A percentile compares a stretch with the other conserved stretches of the same genome.
Conservation (phyloP, 805 yeast species). For the Sungouiella blattae region DNA sequence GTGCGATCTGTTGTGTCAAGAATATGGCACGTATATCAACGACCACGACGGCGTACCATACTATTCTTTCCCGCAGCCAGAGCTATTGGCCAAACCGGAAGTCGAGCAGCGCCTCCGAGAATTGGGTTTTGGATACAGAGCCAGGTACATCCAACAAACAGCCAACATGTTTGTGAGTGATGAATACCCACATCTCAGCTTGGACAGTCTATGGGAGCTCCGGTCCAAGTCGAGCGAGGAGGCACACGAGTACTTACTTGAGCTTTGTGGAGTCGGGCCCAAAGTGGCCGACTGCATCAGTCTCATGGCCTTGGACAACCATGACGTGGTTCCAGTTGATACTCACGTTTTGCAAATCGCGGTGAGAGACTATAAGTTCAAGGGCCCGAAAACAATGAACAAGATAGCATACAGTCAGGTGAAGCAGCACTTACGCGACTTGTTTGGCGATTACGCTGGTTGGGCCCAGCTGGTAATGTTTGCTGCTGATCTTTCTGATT, state of each 20-base stretch:
- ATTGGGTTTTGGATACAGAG: slow-evolving; percentile 84
- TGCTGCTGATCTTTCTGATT: slow-evolving; percentile 74
- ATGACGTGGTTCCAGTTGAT: slow-evolving; percentile 89
- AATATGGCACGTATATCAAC: slow-evolving; percentile 63
- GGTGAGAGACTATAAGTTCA: slow-evolving; percentile 68
- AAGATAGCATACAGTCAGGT: slow-evolving; percentile 54
- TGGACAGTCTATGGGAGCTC: slow-evolving; percentile 38
- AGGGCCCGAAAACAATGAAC: slow-evolving; percentile 44
- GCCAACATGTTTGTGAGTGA: slow-evolving; percentile 51
- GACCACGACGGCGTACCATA: slow-evolving; percentile 52
- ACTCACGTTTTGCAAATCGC: slow-evolving; percentile 94
- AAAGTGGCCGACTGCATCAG: slow-evolving; percentile 97
- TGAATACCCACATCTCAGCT: slow-evolving; percentile 32
- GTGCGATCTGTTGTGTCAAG: slow-evolving; percentile 74
- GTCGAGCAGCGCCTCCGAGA: slow-evolving; percentile 43
- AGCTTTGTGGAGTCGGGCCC: slow-evolving; percentile 89
- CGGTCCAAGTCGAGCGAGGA: slow-evolving; percentile 46
- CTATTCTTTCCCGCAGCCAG: slow-evolving; percentile 74
- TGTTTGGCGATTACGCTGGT: slow-evolving; percentile 93
- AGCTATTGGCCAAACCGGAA: slow-evolving; percentile 32
- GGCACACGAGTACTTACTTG: slow-evolving; percentile 57
- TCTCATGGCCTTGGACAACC: slow-evolving; percentile 83
- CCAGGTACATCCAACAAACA: slow-evolving; percentile 79
- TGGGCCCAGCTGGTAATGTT: slow-evolving; percentile 98
- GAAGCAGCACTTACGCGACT: slow-evolving; percentile 52